Conservation (phyloP, 2,329 filamentous ascomycete species). For the Fusarium austroafricanum region DNA sequence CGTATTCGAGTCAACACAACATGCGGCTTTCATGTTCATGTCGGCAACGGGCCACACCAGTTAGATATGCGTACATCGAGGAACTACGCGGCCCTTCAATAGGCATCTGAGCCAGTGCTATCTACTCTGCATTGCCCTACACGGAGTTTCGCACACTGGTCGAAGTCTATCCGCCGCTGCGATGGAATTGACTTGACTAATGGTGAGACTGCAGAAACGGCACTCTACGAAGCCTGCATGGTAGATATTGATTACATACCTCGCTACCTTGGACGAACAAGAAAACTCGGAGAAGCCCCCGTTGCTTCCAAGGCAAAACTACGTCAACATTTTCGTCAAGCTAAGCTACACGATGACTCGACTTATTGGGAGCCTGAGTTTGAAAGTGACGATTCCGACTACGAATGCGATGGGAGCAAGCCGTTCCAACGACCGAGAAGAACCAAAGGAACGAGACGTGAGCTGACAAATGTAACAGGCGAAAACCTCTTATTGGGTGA, state of each 20-base stretch:
- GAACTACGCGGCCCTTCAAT: conserved; percentile 50
- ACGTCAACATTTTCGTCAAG: not conserved
- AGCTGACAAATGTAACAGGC: not conserved
- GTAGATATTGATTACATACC: not conserved
- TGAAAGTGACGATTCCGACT: conserved; percentile 32
- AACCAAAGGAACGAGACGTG: not conserved
- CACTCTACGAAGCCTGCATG: not conserved
- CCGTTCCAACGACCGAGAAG: conserved; percentile 36
- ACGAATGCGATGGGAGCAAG: conserved; percentile 8
- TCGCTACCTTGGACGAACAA: conserved; percentile 39
- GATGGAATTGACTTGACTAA: not conserved
- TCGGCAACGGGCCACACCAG: conserved; percentile 50
- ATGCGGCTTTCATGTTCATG: conserved; percentile 53
- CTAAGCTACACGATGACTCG: not conserved
- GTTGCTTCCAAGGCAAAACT: conserved; percentile 18
- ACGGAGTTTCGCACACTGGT: conserved; percentile 33
- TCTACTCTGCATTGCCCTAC: conserved; percentile 52
- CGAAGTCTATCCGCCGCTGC: conserved; percentile 27
- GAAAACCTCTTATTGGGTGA: no score
- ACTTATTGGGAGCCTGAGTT: conserved; percentile 8
- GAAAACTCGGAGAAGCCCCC: conserved; percentile 41
- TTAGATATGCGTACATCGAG: conserved; percentile 47
- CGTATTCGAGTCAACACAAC: conserved; percentile 50
- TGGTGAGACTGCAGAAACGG: conserved; percentile 8
- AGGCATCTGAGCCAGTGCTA: conserved; percentile 52